A percentile compares a stretch with the other conserved stretches of the same genome.
Conservation (phyloP, 441 rosid species). For the Pelargonium citronellum region DNA sequence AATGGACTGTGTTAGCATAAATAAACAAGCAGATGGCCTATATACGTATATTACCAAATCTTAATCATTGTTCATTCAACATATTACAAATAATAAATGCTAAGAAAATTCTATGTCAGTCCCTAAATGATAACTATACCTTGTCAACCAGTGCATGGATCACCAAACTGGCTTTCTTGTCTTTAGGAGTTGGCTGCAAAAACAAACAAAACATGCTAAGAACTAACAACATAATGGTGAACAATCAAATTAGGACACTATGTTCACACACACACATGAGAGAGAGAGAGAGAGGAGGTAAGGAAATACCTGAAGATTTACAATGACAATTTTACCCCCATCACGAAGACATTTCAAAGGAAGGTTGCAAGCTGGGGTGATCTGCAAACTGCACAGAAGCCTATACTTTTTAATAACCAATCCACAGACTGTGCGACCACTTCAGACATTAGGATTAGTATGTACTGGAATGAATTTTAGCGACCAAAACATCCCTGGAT, state of each 20-base stretch:
- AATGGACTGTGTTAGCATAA: neutral
- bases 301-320: conserved; percentile 17
- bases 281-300: neutral
- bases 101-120: neutral
- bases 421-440: neutral
- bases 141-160: conserved; percentile 14
- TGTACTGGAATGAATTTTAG: neutral
- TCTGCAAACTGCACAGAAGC: conserved; percentile 18
- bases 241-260: neutral
- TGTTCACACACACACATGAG: neutral
- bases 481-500: neutral
- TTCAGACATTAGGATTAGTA: neutral
- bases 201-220: neutral
- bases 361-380: conserved; percentile 15
- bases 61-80: neutral
- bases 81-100: neutral
- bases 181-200: conserved; percentile 17
- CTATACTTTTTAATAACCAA: neutral
- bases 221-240: neutral
- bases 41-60: neutral
- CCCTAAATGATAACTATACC: conserved; percentile 5
- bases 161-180: conserved; percentile 18
- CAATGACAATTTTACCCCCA: conserved; percentile 19
- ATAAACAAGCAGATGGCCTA: neutral
- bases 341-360: conserved; percentile 12